A percentile compares a stretch with the other conserved stretches of the same genome.
Evolutionary conservation across 176 grass and related monocot genomes (phyloP).

Genomic region (Musa itinerans): DNA sequence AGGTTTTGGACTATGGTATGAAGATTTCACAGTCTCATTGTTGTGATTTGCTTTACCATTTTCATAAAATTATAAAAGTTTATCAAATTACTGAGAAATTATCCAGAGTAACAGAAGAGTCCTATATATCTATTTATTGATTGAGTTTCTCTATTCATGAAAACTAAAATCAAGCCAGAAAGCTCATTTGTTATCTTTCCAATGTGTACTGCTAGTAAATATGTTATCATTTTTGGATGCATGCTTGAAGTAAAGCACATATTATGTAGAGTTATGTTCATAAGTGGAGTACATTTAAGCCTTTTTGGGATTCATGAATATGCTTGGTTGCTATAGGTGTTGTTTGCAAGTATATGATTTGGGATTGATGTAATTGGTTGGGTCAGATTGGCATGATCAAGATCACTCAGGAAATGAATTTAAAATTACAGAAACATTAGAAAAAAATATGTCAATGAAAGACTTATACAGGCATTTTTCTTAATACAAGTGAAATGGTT

Average conservation of each 20-base stretch:
- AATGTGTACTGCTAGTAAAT: neutral
- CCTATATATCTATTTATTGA: neutral
- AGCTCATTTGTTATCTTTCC: too few species aligned
- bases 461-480: too few species aligned
- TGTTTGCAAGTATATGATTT: neutral
- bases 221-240: neutral
- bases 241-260: neutral
- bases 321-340: neutral
- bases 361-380: too few species aligned
- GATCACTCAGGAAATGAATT: too few species aligned
- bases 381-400: too few species aligned
- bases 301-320: neutral
- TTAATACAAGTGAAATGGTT: too few species aligned
- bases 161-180: too few species aligned
- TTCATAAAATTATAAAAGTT: neutral
- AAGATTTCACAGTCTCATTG: neutral
- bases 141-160: too few species aligned
- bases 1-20: conserved; percentile 11
- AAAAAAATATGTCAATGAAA: too few species aligned
- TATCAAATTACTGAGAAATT: neutral
- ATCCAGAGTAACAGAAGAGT: neutral
- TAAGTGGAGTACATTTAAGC: neutral
- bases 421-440: too few species aligned
- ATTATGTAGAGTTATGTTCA: neutral
- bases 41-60: neutral